Percentiles rank a stretch among this genome's conserved stretches.
Evolutionary conservation across 306 rosid genomes (phyloP).

Genomic region (Castanopsis chinensis): DNA sequence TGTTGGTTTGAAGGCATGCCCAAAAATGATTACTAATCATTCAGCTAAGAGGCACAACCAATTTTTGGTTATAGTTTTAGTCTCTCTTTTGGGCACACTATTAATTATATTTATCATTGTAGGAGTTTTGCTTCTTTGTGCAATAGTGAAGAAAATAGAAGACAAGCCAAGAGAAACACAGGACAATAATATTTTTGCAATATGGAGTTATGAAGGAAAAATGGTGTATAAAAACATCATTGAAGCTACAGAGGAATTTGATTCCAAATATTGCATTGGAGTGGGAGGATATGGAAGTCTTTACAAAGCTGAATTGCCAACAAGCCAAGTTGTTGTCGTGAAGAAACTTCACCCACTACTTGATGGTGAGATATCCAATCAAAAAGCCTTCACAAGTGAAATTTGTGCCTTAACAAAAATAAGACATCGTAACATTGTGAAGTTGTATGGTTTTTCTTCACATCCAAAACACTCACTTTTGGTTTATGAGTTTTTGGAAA

Average conservation of each 20-base stretch:
- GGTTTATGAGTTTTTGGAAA: slow-evolving; percentile 19
- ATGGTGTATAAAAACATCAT: slow-evolving; percentile 12
- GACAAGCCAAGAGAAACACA: background rate
- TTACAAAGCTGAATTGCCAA: slow-evolving; percentile 16
- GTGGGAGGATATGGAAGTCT: background rate
- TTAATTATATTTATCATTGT: background rate
- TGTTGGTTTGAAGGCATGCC: background rate
- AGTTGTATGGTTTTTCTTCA: slow-evolving; percentile 18
- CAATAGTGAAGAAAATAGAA: background rate
- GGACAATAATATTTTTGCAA: background rate
- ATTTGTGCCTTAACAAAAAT: slow-evolving; percentile 12
- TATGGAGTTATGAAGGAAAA: slow-evolving; percentile 13
- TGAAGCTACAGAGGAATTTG: background rate
- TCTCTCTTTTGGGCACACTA: background rate
- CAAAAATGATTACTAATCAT: background rate
- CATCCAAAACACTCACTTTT: slow-evolving; percentile 10
- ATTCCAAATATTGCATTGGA: background rate
- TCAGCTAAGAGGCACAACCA: background rate
- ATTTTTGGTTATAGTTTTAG: background rate
- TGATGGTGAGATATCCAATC: background rate
- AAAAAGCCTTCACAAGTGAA: slow-evolving; percentile 14
- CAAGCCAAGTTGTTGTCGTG: background rate
- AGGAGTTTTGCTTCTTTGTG: background rate
- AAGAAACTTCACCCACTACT: slow-evolving; percentile 1
- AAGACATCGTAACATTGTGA: slow-evolving; percentile 26